Conservation (phyloP, 2,329 filamentous ascomycete species). For the Alternaria brassicicola region DNA sequence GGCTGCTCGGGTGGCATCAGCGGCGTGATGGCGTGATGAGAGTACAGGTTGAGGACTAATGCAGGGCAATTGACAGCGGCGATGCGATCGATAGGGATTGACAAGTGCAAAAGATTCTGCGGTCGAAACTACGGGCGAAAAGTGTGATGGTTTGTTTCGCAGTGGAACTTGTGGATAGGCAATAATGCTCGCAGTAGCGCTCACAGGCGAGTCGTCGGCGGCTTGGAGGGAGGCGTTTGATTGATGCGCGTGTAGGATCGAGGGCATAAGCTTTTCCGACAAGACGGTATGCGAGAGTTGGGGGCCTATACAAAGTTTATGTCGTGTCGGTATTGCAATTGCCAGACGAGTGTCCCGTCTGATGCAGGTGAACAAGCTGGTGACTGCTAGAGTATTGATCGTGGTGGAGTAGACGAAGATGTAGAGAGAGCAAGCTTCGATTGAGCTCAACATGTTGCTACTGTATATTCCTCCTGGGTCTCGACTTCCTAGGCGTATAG, state of each 20-base stretch:
- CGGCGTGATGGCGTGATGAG: constrained; percentile 18
- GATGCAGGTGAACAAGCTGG: neutral
- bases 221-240: neutral
- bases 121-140: constrained; percentile 4
- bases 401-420: neutral
- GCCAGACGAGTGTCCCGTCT: neutral
- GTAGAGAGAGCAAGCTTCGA: neutral
- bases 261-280: constrained; percentile 12
- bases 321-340: constrained; percentile 1
- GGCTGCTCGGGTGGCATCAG: constrained; percentile 7
- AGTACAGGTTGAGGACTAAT: constrained; percentile 10
- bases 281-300: constrained; percentile 6
- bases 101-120: constrained; percentile 4
- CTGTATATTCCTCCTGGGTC: neutral
- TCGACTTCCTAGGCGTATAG: neutral
- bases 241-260: constrained; percentile 6
- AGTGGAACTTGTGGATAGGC: constrained; percentile 9
- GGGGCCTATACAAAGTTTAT: constrained; percentile 1
- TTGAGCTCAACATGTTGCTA: neutral
- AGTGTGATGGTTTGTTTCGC: constrained; percentile 1
- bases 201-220: neutral
- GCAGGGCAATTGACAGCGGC: constrained; percentile 11
- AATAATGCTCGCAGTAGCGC: constrained; percentile 11
- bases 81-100: constrained; percentile 2
- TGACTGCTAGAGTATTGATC: neutral